These are phyloP conservation scores for Mycena alexandri DNA, from an alignment of 768 basidiomycete species.

Conservation along the genomic window DNA sequence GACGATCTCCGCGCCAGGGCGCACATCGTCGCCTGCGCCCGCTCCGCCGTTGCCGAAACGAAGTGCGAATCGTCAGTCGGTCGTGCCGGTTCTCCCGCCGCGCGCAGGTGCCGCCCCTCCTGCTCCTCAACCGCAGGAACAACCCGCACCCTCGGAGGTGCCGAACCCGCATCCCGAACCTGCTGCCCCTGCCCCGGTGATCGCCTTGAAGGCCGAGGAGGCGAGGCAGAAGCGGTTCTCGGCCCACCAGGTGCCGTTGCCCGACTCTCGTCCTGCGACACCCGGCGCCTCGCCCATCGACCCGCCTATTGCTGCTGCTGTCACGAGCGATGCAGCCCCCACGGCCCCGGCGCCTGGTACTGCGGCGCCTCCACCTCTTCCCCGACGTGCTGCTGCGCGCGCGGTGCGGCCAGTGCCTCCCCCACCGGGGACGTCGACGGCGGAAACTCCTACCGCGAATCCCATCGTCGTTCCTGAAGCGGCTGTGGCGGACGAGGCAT, in stretches of 20 bases:
- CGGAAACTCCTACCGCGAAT: conserved; percentile 5
- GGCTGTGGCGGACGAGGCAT: not conserved
- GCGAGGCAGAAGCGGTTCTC: conserved; percentile 37
- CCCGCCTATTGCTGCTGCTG: conserved; percentile 50
- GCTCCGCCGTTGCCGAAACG: conserved; percentile 67
- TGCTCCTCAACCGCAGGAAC: conserved; percentile 1
- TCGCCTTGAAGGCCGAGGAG: conserved; percentile 22
- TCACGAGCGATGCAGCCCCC: conserved; percentile 35
- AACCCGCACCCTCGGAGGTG: conserved; percentile 1
- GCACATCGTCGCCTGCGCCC: conserved; percentile 28
- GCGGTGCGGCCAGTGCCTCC: conserved; percentile 48
- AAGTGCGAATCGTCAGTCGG: conserved; percentile 52
- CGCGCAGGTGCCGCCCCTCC: not conserved
- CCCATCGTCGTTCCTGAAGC: conserved; percentile 26
- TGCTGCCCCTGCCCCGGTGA: conserved; percentile 19
- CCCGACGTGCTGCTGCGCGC: conserved; percentile 73
- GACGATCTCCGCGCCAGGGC: conserved; percentile 37
- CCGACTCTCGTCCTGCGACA: conserved; percentile 60
- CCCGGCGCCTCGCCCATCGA: conserved; percentile 48
- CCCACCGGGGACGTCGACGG: conserved; percentile 20
- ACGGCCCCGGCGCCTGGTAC: conserved; percentile 4
- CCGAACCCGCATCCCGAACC: conserved; percentile 24
- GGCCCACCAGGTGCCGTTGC: conserved; percentile 55
- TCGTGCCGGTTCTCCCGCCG: conserved; percentile 25
- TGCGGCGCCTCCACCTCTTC: conserved; percentile 68